Conservation (phyloP, 768 basidiomycete species). For the Leccinellum albellum region DNA sequence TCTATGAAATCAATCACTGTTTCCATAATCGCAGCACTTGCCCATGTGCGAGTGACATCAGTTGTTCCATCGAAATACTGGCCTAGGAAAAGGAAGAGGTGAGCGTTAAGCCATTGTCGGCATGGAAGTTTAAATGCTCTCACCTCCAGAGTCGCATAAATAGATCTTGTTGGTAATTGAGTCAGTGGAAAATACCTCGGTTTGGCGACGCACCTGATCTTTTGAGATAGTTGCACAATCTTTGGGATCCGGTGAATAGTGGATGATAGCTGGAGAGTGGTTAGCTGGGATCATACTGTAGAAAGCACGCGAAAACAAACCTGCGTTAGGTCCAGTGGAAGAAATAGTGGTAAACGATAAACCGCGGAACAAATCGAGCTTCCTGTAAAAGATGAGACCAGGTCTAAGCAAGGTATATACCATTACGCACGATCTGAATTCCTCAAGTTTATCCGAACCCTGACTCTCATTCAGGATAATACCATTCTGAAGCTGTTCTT, state of each 20-base stretch:
- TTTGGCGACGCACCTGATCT: constrained; percentile 50
- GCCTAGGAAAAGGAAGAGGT: constrained; percentile 32
- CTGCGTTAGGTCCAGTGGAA: constrained; percentile 87
- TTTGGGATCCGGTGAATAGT: constrained; percentile 78
- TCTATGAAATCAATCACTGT: not conserved
- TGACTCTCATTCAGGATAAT: constrained; percentile 70
- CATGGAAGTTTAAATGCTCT: not conserved
- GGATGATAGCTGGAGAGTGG: constrained; percentile 70
- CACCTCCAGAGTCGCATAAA: constrained; percentile 86
- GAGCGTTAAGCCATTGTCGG: not conserved
- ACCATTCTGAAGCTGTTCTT: constrained; percentile 69
- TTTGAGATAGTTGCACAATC: constrained; percentile 72
- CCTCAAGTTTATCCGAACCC: constrained; percentile 74
- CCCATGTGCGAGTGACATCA: constrained; percentile 89
- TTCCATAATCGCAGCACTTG: constrained; percentile 29
- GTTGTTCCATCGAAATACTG: constrained; percentile 95
- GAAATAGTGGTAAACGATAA: constrained; percentile 92
- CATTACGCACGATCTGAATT: constrained; percentile 71
- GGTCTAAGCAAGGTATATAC: not conserved
- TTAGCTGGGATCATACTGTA: not conserved
- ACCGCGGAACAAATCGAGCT: constrained; percentile 77
- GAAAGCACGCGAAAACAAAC: constrained; percentile 37
- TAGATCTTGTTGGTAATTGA: constrained; percentile 50
- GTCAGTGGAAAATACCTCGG: constrained; percentile 28
- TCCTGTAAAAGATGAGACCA: constrained; percentile 38